phyloP scores from a whole-genome alignment of 169 alveolate species.

The Cryptosporidium canis region DNA sequence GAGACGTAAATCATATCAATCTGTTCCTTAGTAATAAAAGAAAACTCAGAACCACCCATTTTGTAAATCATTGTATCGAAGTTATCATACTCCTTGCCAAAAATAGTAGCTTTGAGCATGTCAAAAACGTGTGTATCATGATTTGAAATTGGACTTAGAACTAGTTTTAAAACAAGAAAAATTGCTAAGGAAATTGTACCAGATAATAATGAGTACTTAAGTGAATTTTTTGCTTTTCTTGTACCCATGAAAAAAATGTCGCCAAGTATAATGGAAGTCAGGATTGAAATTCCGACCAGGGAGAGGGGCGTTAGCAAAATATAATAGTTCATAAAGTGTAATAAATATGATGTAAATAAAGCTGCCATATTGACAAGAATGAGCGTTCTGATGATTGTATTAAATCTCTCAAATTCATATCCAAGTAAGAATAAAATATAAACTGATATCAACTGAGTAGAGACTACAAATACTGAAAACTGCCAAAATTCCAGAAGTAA shows the following conservation, averaged over 20 bases:
- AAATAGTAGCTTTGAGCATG: slow-evolving; percentile 45
- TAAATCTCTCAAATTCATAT: neutral
- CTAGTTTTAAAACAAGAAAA: neutral
- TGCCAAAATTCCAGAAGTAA: slow-evolving; percentile 55
- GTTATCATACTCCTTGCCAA: slow-evolving; percentile 22
- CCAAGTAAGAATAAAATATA: slow-evolving; percentile 32
- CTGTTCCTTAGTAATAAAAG: slow-evolving; percentile 51
- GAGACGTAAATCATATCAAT: slow-evolving; percentile 23
- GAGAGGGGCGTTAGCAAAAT: slow-evolving; percentile 23
- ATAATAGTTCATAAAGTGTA: slow-evolving; percentile 30
- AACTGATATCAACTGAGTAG: slow-evolving; percentile 25
- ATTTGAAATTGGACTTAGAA: slow-evolving; percentile 28
- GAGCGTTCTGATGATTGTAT: neutral
- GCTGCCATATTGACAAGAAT: slow-evolving; percentile 9
- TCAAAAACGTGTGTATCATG: slow-evolving; percentile 76
- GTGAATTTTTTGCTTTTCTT: neutral
- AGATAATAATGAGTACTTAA: neutral
- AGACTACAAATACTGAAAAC: slow-evolving; percentile 47
- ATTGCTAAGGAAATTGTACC: neutral
- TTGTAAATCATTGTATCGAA: slow-evolving; percentile 76
- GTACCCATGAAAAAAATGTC: neutral
- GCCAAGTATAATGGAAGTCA: neutral
- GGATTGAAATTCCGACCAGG: slow-evolving; percentile 33
- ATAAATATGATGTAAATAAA: neutral
- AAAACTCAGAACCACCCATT: slow-evolving; percentile 74